These are phyloP conservation scores for Mucor indicus DNA, from an alignment of 371 early-diverging fungal species.

Conservation along the genomic window DNA sequence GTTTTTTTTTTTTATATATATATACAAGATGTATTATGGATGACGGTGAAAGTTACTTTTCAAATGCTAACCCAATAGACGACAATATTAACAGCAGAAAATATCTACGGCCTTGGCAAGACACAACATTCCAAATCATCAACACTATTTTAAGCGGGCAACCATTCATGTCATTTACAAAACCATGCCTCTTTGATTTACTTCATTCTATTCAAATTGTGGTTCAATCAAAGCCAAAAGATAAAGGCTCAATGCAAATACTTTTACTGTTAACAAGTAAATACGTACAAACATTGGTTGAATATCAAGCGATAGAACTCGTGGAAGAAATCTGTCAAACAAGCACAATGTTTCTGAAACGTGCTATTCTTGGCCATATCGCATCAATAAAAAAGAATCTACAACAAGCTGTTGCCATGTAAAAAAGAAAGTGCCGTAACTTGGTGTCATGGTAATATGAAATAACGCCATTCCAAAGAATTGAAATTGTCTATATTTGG, in stretches of 20 bases:
- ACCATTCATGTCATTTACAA: conserved; percentile 6
- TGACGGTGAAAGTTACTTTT: conserved; percentile 18
- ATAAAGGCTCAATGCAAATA: conserved; percentile 20
- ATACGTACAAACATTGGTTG: conserved; percentile 11
- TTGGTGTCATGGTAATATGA: no score
- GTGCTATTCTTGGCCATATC: conserved; percentile 14
- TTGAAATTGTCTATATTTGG: no score
- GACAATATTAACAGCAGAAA: not conserved
- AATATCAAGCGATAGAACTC: not conserved
- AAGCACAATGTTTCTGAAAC: conserved; percentile 21
- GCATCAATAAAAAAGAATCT: conserved; percentile 6
- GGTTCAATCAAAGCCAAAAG: conserved; percentile 12
- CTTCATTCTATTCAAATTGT: conserved; percentile 3
- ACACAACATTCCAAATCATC: conserved; percentile 5
- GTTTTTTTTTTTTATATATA: no score
- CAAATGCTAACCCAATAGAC: not conserved
- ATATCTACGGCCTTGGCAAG: conserved; percentile 14
- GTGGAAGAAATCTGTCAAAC: conserved; percentile 4
- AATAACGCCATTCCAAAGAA: no score
- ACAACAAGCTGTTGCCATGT: no score
- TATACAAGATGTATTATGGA: no score
- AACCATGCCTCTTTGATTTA: not conserved
- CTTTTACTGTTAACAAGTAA: conserved; percentile 14
- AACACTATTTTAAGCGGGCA: conserved; percentile 5
- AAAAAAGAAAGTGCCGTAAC: no score